A percentile compares a stretch with the other conserved stretches of the same genome.
phyloP scores from a whole-genome alignment of 331 rosid species.

The Rhamnella rubrinervis region DNA sequence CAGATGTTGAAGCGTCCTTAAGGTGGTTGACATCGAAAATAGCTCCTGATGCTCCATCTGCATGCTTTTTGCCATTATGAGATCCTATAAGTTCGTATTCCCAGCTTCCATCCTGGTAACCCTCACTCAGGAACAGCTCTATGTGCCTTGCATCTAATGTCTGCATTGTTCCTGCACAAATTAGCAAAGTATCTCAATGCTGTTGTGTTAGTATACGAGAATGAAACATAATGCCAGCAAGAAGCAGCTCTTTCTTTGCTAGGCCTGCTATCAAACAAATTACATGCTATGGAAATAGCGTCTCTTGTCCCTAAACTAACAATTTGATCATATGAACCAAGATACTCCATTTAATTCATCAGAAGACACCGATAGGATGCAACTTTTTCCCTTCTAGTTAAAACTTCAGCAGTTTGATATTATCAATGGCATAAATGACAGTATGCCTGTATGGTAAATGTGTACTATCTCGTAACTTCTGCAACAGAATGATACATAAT shows the following conservation, averaged over 20 bases:
- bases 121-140: slow-evolving; percentile 75
- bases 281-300: too few species aligned
- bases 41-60: slow-evolving; percentile 84
- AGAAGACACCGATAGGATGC: background rate
- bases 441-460: too few species aligned
- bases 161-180: slow-evolving; percentile 90
- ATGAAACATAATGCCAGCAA: too few species aligned
- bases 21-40: slow-evolving; percentile 75
- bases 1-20: slow-evolving; percentile 55
- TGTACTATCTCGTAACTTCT: too few species aligned
- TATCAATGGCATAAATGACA: too few species aligned
- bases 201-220: background rate
- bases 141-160: slow-evolving; percentile 91
- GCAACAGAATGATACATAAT: too few species aligned
- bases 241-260: too few species aligned
- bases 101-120: slow-evolving; percentile 76
- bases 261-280: too few species aligned
- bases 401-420: background rate
- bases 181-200: slow-evolving; percentile 20
- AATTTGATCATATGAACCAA: too few species aligned
- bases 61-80: slow-evolving; percentile 71
- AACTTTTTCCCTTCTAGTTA: background rate
- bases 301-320: too few species aligned
- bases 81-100: slow-evolving; percentile 75
- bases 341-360: background rate